phyloP scores from a whole-genome alignment of 2,329 filamentous ascomycete species.

The Penicillium rolfsii region DNA sequence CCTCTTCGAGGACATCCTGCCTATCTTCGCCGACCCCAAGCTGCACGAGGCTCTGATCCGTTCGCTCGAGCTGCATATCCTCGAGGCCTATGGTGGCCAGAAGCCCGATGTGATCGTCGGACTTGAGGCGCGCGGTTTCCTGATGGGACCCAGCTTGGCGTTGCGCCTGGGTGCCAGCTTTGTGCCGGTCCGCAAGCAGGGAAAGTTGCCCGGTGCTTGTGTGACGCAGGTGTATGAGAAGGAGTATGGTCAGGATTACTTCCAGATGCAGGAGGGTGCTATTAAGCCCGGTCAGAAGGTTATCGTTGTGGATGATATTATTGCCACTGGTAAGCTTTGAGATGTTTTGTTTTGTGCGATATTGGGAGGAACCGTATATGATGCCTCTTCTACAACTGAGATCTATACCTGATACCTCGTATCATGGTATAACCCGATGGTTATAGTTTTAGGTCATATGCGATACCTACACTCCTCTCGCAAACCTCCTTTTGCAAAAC shows the following conservation, averaged over 20 bases:
- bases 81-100: slow-evolving; percentile 61
- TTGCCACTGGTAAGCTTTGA: slow-evolving; percentile 79
- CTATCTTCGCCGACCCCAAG: slow-evolving; percentile 79
- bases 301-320: slow-evolving; percentile 94
- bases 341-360: too few species aligned
- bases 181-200: slow-evolving; percentile 90
- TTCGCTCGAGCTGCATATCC: slow-evolving; percentile 82
- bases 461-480: background rate
- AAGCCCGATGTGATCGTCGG: slow-evolving; percentile 90
- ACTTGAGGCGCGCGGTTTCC: slow-evolving; percentile 89
- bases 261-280: slow-evolving; percentile 90
- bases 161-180: slow-evolving; percentile 81
- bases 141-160: slow-evolving; percentile 90
- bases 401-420: background rate
- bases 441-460: background rate
- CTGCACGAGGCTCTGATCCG: slow-evolving; percentile 77
- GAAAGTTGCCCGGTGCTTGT: slow-evolving; percentile 90
- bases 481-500: background rate
- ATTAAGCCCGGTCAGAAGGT: slow-evolving; percentile 87
- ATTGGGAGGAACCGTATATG: background rate
- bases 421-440: background rate
- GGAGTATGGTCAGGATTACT: slow-evolving; percentile 93
- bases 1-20: slow-evolving; percentile 97
- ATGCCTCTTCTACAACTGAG: background rate
- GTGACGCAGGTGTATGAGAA: slow-evolving; percentile 87